A percentile compares a stretch with the other conserved stretches of the same genome.
phyloP scores from a whole-genome alignment of 805 yeast species.

The Zygosaccharomyces rouxii region DNA sequence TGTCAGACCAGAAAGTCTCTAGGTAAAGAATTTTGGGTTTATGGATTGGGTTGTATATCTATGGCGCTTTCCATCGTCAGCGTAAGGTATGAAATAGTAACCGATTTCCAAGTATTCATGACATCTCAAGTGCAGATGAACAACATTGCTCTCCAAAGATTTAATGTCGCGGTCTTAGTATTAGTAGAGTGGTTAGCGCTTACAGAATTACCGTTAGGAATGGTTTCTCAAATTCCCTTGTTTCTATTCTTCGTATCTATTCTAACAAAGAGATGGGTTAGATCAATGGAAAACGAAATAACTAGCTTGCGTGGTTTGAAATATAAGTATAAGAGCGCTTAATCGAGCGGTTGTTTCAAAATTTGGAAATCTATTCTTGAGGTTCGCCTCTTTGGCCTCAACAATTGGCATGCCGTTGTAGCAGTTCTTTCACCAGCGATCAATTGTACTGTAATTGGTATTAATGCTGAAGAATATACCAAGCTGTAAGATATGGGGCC shows the following conservation, averaged over 20 bases:
- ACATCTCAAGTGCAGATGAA: conserved; percentile 17
- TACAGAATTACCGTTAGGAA: conserved; percentile 10
- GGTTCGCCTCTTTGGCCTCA: conserved; percentile 4
- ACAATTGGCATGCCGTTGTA: conserved; percentile 22
- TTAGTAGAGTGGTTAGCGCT: conserved; percentile 28
- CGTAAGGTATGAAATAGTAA: conserved; percentile 26
- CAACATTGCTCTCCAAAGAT: conserved; percentile 17
- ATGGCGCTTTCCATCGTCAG: conserved; percentile 26
- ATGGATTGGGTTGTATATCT: conserved; percentile 22
- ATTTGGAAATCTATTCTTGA: conserved; percentile 4
- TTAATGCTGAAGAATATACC: conserved; percentile 21
- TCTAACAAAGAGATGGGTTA: conserved; percentile 21
- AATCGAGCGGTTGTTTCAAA: background rate
- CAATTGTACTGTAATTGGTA: conserved; percentile 22
- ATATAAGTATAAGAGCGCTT: conserved; percentile 34
- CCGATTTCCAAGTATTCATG: conserved; percentile 18
- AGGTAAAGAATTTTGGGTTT: conserved; percentile 11
- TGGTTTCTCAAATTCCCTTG: conserved; percentile 26
- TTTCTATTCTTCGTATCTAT: conserved; percentile 21
- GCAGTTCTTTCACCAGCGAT: conserved; percentile 21
- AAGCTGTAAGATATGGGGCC: conserved; percentile 30
- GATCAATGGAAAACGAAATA: conserved; percentile 24
- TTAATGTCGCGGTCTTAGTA: conserved; percentile 24
- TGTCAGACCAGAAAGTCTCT: conserved; percentile 18
- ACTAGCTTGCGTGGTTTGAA: conserved; percentile 23